Conservation (phyloP, 805 yeast genomes). For the Debaryomyces castellii region DNA sequence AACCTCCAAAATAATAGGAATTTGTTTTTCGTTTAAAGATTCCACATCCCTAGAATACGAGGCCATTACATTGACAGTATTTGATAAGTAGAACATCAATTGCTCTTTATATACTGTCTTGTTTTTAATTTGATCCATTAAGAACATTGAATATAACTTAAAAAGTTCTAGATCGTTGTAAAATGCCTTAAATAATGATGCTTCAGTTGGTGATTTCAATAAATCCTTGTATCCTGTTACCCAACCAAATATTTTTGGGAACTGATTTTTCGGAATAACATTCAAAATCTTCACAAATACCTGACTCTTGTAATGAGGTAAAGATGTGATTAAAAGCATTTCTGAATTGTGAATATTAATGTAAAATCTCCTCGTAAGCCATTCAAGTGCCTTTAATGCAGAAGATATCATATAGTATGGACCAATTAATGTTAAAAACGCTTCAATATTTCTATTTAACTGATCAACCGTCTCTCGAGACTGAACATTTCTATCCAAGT, state of each 20-base stretch:
- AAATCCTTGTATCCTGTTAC: constrained; percentile 64
- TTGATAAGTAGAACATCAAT: constrained; percentile 76
- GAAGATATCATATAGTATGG: constrained; percentile 77
- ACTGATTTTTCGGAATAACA: constrained; percentile 53
- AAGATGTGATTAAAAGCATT: constrained; percentile 60
- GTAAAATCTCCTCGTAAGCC: constrained; percentile 91
- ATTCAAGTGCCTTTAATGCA: constrained; percentile 81
- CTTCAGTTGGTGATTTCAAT: constrained; percentile 62
- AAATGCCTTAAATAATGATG: constrained; percentile 71
- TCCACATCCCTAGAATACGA: constrained; percentile 50
- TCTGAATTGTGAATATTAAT: constrained; percentile 82
- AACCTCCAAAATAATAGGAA: constrained; percentile 59
- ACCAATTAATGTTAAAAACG: constrained; percentile 70
- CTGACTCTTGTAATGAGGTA: constrained; percentile 79
- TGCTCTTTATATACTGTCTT: constrained; percentile 64
- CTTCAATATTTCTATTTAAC: constrained; percentile 70
- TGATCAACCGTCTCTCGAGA: constrained; percentile 72
- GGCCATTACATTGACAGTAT: constrained; percentile 66
- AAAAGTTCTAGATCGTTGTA: constrained; percentile 63
- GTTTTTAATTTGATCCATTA: constrained; percentile 49
- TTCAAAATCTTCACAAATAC: constrained; percentile 75
- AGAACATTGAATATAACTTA: constrained; percentile 61
- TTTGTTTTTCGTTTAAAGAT: constrained; percentile 44
- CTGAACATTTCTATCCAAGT: constrained; percentile 81
- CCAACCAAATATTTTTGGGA: constrained; percentile 83